Conservation (phyloP, 192 early-diverging fungal genomes). For the Phycomyces nitens region DNA sequence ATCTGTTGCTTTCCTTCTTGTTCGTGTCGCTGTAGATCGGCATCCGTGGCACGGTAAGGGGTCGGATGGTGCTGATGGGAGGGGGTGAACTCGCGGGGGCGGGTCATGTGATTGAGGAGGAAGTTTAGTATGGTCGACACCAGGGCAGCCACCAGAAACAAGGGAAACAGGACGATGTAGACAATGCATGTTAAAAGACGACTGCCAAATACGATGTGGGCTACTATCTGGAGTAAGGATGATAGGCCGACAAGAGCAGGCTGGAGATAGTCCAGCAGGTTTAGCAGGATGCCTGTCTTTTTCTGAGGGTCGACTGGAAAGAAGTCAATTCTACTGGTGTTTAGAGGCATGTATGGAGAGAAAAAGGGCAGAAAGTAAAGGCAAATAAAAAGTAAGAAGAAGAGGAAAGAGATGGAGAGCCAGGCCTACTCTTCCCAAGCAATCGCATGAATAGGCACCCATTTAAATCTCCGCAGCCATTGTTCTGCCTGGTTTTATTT, state of each 20-base stretch:
- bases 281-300: not conserved
- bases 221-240: not conserved
- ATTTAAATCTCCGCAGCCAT: too few relatives aligned
- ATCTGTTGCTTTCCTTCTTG: conserved; percentile 10
- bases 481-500: too few relatives aligned
- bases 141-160: not conserved
- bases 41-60: not conserved
- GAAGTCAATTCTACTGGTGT: not conserved
- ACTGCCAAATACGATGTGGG: not conserved
- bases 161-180: not conserved
- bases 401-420: too few relatives aligned
- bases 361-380: too few relatives aligned
- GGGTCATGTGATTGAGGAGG: not conserved
- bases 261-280: not conserved
- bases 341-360: not conserved
- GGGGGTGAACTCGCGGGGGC: not conserved
- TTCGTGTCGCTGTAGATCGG: not conserved
- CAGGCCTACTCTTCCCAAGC: too few relatives aligned
- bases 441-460: too few relatives aligned
- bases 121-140: not conserved
- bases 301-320: not conserved
- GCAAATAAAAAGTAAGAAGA: not conserved
- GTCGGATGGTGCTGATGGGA: not conserved
- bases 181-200: not conserved
- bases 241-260: not conserved